These are phyloP conservation scores for Alternaria sp. DNA, from an alignment of 2,329 filamentous ascomycete genomes.

Conservation along the genomic window DNA sequence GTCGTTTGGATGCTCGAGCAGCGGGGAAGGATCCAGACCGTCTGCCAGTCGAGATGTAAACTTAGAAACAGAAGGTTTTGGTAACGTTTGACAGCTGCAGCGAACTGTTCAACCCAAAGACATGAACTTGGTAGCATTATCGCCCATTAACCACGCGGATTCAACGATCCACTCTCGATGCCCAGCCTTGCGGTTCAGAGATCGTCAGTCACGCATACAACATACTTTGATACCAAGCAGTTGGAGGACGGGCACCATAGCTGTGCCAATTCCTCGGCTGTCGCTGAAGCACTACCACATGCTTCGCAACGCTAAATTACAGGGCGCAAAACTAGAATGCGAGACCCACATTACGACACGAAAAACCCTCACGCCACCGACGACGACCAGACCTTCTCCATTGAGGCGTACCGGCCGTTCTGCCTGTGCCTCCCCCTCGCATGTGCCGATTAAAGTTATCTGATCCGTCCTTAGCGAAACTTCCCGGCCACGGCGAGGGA, in stretches of 20 bases:
- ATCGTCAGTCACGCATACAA: slow-evolving; percentile 1
- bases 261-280: not conserved
- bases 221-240: not conserved
- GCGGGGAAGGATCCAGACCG: not conserved
- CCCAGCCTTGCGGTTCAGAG: slow-evolving; percentile 1
- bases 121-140: not conserved
- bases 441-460: slow-evolving; percentile 24
- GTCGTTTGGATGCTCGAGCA: not conserved
- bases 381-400: not conserved
- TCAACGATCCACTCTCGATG: not conserved
- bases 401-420: not conserved
- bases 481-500: not conserved
- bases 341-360: not conserved
- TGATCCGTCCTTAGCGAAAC: slow-evolving; percentile 33
- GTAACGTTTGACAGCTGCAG: not conserved
- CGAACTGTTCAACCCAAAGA: not conserved
- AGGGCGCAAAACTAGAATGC: slow-evolving; percentile 2
- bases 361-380: slow-evolving; percentile 12
- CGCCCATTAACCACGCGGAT: not conserved
- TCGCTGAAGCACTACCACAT: not conserved
- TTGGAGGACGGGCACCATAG: not conserved
- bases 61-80: not conserved
- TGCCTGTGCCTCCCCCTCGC: slow-evolving; percentile 17
- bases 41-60: not conserved
- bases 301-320: not conserved